A percentile compares a stretch with the other conserved stretches of the same genome.
Evolutionary conservation across 345 rosid species (phyloP).

Genomic region (Eucalyptus rudis): DNA sequence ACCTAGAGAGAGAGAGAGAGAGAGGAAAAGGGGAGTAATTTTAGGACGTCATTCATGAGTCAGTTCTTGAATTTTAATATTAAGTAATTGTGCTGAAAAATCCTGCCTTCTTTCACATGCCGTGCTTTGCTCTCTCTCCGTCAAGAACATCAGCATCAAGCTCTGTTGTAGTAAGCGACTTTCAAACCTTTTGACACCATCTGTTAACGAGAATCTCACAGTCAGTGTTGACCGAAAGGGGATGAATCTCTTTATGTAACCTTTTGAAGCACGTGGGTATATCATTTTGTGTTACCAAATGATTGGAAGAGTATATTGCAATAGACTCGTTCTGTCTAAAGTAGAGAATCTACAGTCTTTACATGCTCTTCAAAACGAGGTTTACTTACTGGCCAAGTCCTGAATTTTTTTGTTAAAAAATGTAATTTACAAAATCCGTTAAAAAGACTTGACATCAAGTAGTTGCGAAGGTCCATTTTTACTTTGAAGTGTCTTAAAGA

Average conservation of each 20-base stretch:
- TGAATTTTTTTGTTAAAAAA: too few species aligned
- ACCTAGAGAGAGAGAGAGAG: not conserved
- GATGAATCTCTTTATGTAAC: not conserved
- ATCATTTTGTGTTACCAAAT: not conserved
- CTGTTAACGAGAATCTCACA: not conserved
- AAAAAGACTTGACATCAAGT: not conserved
- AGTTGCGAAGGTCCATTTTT: fast-evolving
- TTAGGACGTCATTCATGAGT: not conserved
- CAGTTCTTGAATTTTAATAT: not conserved
- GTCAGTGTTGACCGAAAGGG: not conserved
- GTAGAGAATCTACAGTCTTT: not conserved
- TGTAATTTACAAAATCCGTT: not conserved
- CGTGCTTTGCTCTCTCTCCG: not conserved
- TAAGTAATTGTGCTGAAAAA: not conserved
- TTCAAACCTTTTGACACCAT: not conserved
- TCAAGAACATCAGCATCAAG: not conserved
- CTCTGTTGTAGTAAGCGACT: not conserved
- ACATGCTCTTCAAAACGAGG: not conserved
- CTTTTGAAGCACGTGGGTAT: not conserved
- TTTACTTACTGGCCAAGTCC: not conserved
- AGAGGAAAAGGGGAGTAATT: not conserved
- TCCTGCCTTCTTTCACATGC: not conserved
- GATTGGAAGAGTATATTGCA: not conserved
- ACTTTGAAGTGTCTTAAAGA: not conserved
- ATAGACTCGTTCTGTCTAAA: not conserved